Conservation (phyloP, 2,329 filamentous ascomycete species). For the Cladosporium sp. region DNA sequence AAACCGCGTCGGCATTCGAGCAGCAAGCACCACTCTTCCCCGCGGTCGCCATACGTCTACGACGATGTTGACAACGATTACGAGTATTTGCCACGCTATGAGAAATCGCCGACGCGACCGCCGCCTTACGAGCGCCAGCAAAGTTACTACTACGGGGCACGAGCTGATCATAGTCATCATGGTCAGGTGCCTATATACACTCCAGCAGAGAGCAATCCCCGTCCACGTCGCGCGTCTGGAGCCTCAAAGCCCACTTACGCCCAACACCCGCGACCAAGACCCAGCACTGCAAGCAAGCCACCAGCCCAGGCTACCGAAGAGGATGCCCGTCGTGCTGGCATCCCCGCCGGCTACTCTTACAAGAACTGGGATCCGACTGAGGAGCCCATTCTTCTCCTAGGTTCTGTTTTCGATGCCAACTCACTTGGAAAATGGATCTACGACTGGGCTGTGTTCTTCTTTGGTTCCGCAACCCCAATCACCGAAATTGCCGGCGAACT, state of each 20-base stretch:
- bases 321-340: conserved; percentile 63
- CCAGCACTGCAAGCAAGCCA: conserved; percentile 41
- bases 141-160: conserved; percentile 49
- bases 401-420: conserved; percentile 96
- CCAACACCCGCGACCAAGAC: conserved; percentile 42
- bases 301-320: conserved; percentile 62
- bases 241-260: conserved; percentile 57
- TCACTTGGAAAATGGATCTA: conserved; percentile 99
- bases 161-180: conserved; percentile 54
- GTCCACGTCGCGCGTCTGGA: conserved; percentile 44
- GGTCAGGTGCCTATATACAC: conserved; percentile 52
- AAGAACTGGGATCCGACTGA: conserved; percentile 98
- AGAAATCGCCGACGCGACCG: conserved; percentile 44
- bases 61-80: conserved; percentile 56
- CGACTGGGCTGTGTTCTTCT: conserved; percentile 95
- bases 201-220: conserved; percentile 41
- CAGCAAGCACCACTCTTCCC: conserved; percentile 51
- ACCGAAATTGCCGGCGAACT: conserved; percentile 90
- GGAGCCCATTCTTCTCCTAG: conserved; percentile 88
- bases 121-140: conserved; percentile 55
- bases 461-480: conserved; percentile 78
- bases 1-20: conserved; percentile 37
- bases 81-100: conserved; percentile 42
- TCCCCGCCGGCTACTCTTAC: conserved; percentile 86
- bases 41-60: conserved; percentile 57